Conservation (phyloP, 306 rosid species). For the Casuarina equisetifolia region DNA sequence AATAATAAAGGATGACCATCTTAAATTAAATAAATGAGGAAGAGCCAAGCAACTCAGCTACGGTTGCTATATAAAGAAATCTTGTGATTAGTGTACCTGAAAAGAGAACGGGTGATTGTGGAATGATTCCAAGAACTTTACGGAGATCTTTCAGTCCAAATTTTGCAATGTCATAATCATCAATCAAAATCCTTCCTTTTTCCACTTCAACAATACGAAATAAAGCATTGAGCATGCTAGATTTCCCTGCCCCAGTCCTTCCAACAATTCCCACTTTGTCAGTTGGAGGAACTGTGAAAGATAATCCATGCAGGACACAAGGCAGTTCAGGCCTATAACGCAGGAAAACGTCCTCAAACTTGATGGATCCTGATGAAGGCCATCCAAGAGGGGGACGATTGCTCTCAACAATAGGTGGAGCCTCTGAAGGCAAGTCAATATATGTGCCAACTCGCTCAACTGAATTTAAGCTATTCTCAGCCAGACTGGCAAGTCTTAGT, state of each 20-base stretch:
- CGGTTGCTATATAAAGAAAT: background rate
- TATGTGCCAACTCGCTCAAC: constrained; percentile 88
- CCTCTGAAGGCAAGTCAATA: constrained; percentile 77
- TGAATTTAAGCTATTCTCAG: constrained; percentile 79
- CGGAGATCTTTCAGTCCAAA: constrained; percentile 75
- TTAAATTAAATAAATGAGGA: background rate
- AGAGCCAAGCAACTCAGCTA: background rate
- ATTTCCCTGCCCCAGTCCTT: constrained; percentile 97
- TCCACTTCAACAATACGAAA: constrained; percentile 80
- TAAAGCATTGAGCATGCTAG: constrained; percentile 85
- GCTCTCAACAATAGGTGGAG: constrained; percentile 38
- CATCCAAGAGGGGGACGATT: constrained; percentile 74
- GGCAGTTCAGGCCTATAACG: constrained; percentile 90
- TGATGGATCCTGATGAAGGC: constrained; percentile 76
- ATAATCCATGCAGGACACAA: constrained; percentile 73
- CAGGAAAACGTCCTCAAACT: constrained; percentile 41
- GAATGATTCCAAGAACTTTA: constrained; percentile 77
- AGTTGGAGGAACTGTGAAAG: constrained; percentile 57
- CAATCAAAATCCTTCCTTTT: constrained; percentile 68
- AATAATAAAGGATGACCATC: background rate
- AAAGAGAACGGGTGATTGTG: constrained; percentile 86
- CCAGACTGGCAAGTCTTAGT: constrained; percentile 84
- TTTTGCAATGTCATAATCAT: constrained; percentile 60
- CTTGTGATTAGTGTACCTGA: constrained; percentile 54
- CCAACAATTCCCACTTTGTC: constrained; percentile 91